Evolutionary conservation across 1,284 basidiomycete species (phyloP).

Genomic region (Lentinula novae-zelandiae): DNA sequence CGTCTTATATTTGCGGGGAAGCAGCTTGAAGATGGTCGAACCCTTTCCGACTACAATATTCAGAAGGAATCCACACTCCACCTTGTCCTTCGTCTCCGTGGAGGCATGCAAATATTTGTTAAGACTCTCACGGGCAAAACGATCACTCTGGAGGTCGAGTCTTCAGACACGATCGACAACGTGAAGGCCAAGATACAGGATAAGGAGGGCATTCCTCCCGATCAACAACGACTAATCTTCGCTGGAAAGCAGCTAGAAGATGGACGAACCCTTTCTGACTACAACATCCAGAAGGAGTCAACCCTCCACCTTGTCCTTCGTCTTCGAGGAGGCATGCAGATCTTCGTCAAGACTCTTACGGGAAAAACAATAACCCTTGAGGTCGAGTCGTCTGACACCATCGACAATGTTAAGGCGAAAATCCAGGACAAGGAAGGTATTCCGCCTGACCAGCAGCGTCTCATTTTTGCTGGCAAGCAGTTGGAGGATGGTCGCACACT

Average conservation of each 20-base stretch:
- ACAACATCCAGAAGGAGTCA: constrained; percentile 74
- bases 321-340: constrained; percentile 88
- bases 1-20: constrained; percentile 75
- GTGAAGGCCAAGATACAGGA: constrained; percentile 52
- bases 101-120: constrained; percentile 80
- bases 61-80: constrained; percentile 55
- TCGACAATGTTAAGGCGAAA: constrained; percentile 85
- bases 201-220: constrained; percentile 65
- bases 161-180: constrained; percentile 67
- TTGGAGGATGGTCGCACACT: constrained; percentile 82
- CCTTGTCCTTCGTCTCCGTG: constrained; percentile 34
- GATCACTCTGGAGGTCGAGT: constrained; percentile 88
- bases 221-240: constrained; percentile 72
- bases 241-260: constrained; percentile 76
- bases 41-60: constrained; percentile 72
- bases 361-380: constrained; percentile 96
- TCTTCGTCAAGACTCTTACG: constrained; percentile 86
- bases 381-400: constrained; percentile 88
- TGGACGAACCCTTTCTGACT: constrained; percentile 65
- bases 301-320: constrained; percentile 86
- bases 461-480: constrained; percentile 85
- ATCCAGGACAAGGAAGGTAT: constrained; percentile 83
- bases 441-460: constrained; percentile 78
- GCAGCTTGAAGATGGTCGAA: constrained; percentile 73
- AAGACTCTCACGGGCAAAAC: constrained; percentile 87